These are phyloP conservation scores for Auriscalpium microsporum DNA, from an alignment of 768 basidiomycete genomes.

Conservation along the genomic window DNA sequence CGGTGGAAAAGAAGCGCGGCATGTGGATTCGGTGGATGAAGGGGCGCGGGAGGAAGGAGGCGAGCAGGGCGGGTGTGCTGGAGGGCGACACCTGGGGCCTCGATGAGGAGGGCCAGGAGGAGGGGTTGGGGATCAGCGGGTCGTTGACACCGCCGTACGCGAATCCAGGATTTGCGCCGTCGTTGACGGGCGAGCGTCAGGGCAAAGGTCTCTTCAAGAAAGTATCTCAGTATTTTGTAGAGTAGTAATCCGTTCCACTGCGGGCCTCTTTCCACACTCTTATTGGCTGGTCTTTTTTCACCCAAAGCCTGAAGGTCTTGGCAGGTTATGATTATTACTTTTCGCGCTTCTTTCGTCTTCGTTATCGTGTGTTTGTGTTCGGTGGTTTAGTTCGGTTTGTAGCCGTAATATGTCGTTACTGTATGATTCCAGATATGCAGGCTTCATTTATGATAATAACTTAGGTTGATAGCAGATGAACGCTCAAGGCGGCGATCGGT, in stretches of 20 bases:
- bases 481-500: no score
- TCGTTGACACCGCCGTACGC: neutral
- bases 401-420: no score
- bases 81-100: neutral
- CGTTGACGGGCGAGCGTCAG: slow-evolving; percentile 3
- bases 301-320: no score
- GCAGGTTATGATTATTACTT: no score
- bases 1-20: slow-evolving; percentile 4
- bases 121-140: neutral
- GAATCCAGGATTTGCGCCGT: neutral
- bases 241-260: neutral
- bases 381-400: no score
- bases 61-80: neutral
- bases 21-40: slow-evolving; percentile 12
- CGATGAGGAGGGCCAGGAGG: neutral
- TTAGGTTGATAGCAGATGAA: no score
- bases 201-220: slow-evolving; percentile 13
- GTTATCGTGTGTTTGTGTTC: no score
- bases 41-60: slow-evolving; percentile 5
- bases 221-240: slow-evolving; percentile 15
- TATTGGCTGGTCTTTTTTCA: no score
- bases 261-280: no score
- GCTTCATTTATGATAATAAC: no score
- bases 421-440: no score
- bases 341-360: no score